Evolutionary conservation across 495 filamentous ascomycete genomes (phyloP).

Genomic region (Aspergillus kassunensis): DNA sequence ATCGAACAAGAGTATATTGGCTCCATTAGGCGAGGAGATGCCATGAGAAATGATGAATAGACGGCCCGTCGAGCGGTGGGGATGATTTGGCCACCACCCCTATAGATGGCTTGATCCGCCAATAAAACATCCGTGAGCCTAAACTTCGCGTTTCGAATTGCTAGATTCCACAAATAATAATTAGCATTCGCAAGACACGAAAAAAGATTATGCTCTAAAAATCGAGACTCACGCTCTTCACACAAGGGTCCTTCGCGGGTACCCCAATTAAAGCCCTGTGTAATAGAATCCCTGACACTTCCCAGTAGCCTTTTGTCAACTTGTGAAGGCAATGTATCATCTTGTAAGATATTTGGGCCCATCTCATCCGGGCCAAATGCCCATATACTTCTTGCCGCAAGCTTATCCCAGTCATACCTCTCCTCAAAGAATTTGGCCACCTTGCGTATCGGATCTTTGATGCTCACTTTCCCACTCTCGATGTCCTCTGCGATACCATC

Average conservation of each 20-base stretch:
- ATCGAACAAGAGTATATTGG: slow-evolving; percentile 88
- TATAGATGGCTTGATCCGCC: slow-evolving; percentile 83
- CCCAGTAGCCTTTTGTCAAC: slow-evolving; percentile 89
- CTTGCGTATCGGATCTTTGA: slow-evolving; percentile 88
- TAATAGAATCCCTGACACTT: slow-evolving; percentile 82
- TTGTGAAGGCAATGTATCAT: slow-evolving; percentile 86
- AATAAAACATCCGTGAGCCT: slow-evolving; percentile 86
- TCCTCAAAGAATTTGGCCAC: slow-evolving; percentile 97
- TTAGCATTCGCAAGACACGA: slow-evolving; percentile 3
- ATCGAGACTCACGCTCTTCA: slow-evolving; percentile 89
- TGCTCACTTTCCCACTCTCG: slow-evolving; percentile 81
- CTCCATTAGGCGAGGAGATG: slow-evolving; percentile 92
- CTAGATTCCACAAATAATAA: slow-evolving; percentile 32
- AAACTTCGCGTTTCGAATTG: slow-evolving; percentile 96
- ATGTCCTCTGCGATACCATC: slow-evolving; percentile 95
- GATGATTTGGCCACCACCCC: slow-evolving; percentile 95
- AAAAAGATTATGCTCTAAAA: too few species aligned
- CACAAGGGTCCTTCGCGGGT: slow-evolving; percentile 92
- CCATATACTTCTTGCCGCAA: slow-evolving; percentile 94
- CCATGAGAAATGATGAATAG: slow-evolving; percentile 95
- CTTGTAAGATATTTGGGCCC: slow-evolving; percentile 93
- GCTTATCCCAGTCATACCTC: slow-evolving; percentile 93
- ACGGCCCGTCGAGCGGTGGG: slow-evolving; percentile 87
- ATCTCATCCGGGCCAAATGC: slow-evolving; percentile 96
- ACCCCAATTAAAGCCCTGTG: slow-evolving; percentile 95